phyloP scores from a whole-genome alignment of 495 filamentous ascomycete species.

The Annulohypoxylon stygium region DNA sequence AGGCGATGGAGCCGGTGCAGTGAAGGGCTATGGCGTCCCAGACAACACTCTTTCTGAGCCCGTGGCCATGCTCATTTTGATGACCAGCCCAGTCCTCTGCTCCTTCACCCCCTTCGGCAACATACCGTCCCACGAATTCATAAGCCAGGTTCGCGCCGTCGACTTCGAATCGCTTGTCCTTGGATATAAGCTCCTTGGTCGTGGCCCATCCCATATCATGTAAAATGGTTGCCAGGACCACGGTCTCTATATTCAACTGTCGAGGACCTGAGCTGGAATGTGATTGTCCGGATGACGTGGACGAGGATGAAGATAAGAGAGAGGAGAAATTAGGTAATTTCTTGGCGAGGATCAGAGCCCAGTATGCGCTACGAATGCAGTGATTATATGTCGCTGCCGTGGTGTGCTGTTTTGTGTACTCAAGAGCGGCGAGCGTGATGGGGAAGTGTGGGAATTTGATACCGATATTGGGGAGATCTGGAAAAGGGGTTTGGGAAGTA shows the following conservation, averaged over 20 bases:
- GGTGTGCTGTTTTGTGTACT: slow-evolving; percentile 54
- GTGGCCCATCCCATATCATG: slow-evolving; percentile 67
- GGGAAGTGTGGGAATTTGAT: slow-evolving; percentile 52
- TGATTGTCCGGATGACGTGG: background rate
- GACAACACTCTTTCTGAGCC: slow-evolving; percentile 57
- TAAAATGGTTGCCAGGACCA: slow-evolving; percentile 60
- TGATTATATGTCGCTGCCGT: slow-evolving; percentile 61
- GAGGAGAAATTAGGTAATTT: slow-evolving; percentile 50
- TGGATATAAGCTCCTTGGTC: slow-evolving; percentile 45
- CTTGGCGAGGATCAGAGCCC: slow-evolving; percentile 55
- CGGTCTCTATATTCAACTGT: slow-evolving; percentile 57
- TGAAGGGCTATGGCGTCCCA: slow-evolving; percentile 71
- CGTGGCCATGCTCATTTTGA: slow-evolving; percentile 21
- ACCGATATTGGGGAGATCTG: slow-evolving; percentile 32
- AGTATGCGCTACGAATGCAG: slow-evolving; percentile 61
- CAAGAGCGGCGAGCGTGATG: slow-evolving; percentile 51
- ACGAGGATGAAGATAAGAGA: background rate
- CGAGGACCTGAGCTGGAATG: slow-evolving; percentile 4
- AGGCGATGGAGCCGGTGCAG: slow-evolving; percentile 56
- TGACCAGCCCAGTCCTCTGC: slow-evolving; percentile 44
- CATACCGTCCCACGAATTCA: slow-evolving; percentile 55
- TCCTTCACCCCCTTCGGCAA: slow-evolving; percentile 12
- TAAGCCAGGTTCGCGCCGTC: slow-evolving; percentile 65
- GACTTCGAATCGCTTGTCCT: slow-evolving; percentile 69
- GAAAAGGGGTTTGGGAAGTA: slow-evolving; percentile 19